phyloP scores from a whole-genome alignment of 192 early-diverging fungal species.

The Rhizoclosmatium sp. region DNA sequence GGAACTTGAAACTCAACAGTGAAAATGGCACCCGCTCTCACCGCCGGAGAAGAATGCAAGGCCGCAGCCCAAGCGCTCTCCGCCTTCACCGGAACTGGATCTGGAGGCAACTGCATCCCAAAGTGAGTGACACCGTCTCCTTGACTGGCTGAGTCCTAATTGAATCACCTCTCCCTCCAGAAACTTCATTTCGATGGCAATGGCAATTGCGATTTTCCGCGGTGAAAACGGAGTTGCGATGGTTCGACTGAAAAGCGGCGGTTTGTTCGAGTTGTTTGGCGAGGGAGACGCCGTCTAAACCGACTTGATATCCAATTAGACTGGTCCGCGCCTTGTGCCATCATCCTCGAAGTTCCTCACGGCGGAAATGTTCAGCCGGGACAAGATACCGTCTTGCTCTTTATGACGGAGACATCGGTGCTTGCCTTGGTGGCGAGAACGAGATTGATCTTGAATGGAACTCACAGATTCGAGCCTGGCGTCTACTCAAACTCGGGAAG shows the following conservation, averaged over 20 bases:
- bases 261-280: conserved; percentile 29
- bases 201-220: conserved; percentile 56
- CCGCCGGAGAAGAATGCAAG: conserved; percentile 59
- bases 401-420: conserved; percentile 59
- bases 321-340: conserved; percentile 66
- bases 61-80: conserved; percentile 54
- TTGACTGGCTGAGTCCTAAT: neutral
- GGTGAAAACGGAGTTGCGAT: conserved; percentile 61
- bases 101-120: conserved; percentile 34
- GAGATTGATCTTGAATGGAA: conserved; percentile 48
- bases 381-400: conserved; percentile 60
- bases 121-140: conserved; percentile 26
- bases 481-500: conserved; percentile 5
- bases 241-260: conserved; percentile 58
- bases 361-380: conserved; percentile 44
- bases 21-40: conserved; percentile 27
- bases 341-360: conserved; percentile 53
- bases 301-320: conserved; percentile 41
- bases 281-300: neutral
- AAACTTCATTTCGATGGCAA: conserved; percentile 49
- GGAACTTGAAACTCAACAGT: neutral
- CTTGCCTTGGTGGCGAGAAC: conserved; percentile 52
- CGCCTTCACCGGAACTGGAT: conserved; percentile 51
- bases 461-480: conserved; percentile 58
- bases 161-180: conserved; percentile 33